Evolutionary conservation across 2,329 filamentous ascomycete genomes (phyloP).

Genomic region (Exophiala bonariae): DNA sequence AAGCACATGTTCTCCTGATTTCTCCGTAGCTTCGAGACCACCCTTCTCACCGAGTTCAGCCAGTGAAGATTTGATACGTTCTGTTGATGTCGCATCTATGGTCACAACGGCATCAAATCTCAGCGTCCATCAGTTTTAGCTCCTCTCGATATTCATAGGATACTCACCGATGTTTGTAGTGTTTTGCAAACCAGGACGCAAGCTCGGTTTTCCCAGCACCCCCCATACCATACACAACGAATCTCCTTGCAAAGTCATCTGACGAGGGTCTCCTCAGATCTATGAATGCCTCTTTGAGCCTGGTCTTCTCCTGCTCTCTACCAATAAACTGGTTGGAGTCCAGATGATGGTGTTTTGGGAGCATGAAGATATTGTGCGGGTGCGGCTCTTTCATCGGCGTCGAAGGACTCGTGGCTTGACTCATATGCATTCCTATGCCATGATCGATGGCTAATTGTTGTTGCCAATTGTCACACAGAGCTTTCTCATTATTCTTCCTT

Average conservation of each 20-base stretch:
- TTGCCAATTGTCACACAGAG: background rate
- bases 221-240: slow-evolving; percentile 39
- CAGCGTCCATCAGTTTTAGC: slow-evolving; percentile 4
- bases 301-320: background rate
- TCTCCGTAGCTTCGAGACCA: slow-evolving; percentile 8
- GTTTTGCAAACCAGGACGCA: slow-evolving; percentile 36
- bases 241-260: background rate
- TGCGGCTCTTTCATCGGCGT: too few species aligned
- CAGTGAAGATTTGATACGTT: slow-evolving; percentile 21
- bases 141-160: too few species aligned
- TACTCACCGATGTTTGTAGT: background rate
- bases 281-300: slow-evolving; percentile 3
- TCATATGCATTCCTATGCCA: background rate
- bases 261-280: background rate
- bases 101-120: slow-evolving; percentile 38
- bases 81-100: slow-evolving; percentile 33
- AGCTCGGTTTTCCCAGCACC: slow-evolving; percentile 44
- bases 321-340: slow-evolving; percentile 8
- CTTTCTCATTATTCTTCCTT: background rate
- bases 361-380: background rate
- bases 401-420: background rate
- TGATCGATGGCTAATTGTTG: background rate
- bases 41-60: slow-evolving; percentile 1
- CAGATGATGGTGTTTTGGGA: background rate
- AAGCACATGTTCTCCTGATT: slow-evolving; percentile 7